phyloP scores from a whole-genome alignment of 371 early-diverging fungal genomes.

The Chytridium lagenaria region DNA sequence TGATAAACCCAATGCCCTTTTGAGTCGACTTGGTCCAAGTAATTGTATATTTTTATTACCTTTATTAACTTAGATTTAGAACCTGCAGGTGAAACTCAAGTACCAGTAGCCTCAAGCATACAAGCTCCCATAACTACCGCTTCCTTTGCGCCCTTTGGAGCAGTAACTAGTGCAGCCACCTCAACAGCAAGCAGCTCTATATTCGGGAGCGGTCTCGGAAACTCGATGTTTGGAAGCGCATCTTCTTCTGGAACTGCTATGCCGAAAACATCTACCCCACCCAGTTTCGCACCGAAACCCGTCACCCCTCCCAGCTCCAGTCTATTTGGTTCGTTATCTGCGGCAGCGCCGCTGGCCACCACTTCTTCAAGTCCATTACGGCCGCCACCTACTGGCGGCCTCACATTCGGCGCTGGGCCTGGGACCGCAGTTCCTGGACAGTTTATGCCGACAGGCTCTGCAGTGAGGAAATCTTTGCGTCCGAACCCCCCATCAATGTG shows the following conservation, averaged over 20 bases:
- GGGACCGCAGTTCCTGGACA: background rate
- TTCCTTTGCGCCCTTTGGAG: too few species aligned
- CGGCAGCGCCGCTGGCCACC: background rate
- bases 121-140: too few species aligned
- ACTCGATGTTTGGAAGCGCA: too few species aligned
- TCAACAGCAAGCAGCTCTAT: too few species aligned
- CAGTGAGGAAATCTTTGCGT: background rate
- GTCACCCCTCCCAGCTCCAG: too few species aligned
- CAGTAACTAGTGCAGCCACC: too few species aligned
- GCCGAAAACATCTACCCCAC: too few species aligned
- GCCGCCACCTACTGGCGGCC: background rate
- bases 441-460: background rate
- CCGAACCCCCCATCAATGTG: background rate
- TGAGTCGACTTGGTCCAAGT: background rate
- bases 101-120: too few species aligned
- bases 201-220: too few species aligned
- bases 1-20: background rate
- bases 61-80: background rate
- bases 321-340: too few species aligned
- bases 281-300: too few species aligned
- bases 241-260: too few species aligned
- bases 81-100: background rate
- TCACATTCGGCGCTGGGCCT: background rate
- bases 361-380: background rate
- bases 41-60: background rate